These are phyloP conservation scores for Urochloa ruziziensis DNA, from an alignment of 176 grass and related monocot genomes.

Conservation along the genomic window DNA sequence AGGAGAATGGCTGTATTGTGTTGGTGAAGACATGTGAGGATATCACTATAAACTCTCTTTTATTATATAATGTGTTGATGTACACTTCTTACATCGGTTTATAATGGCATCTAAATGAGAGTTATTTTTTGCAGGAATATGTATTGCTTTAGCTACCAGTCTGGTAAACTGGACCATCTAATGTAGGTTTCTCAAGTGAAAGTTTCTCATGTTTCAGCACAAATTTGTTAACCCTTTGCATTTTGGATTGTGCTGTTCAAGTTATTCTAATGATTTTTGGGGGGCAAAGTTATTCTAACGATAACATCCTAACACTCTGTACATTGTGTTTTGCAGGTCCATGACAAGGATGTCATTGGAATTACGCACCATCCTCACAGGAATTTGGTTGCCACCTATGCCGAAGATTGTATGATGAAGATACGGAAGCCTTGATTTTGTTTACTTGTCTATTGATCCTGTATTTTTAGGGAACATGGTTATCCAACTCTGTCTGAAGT, in stretches of 20 bases:
- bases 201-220: background rate
- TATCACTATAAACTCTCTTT: conserved; percentile 8
- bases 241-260: background rate
- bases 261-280: background rate
- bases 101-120: background rate
- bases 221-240: background rate
- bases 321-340: conserved; percentile 39
- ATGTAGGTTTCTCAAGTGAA: conserved; percentile 69
- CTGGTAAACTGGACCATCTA: conserved; percentile 95
- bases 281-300: background rate
- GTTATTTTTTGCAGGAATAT: conserved; percentile 64
- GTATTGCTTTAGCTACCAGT: conserved; percentile 95
- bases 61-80: conserved; percentile 18
- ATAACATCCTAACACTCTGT: background rate
- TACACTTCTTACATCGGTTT: conserved; percentile 10
- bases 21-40: conserved; percentile 98
- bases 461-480: conserved; percentile 5
- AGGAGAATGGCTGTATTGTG: conserved; percentile 99
- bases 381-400: conserved; percentile 84
- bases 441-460: background rate
- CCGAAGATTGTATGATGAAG: conserved; percentile 92
- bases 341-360: conserved; percentile 95
- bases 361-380: conserved; percentile 89
- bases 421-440: conserved; percentile 83
- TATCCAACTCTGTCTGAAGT: conserved; percentile 13